A percentile compares a stretch with the other conserved stretches of the same genome.
Conservation (phyloP, 768 basidiomycete genomes). For the Clavaria fumosa region DNA sequence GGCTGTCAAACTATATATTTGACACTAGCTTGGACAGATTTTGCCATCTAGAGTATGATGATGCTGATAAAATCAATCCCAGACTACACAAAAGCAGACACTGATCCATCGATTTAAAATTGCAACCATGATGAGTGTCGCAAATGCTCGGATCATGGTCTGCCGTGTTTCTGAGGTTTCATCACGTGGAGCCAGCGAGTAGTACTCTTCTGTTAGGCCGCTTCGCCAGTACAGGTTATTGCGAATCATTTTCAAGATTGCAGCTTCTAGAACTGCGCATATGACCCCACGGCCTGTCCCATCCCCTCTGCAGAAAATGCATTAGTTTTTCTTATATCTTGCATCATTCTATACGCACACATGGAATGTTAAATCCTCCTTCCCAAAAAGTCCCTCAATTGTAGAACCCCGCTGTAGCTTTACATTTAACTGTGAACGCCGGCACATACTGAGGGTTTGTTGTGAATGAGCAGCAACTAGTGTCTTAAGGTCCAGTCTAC, state of each 20-base stretch:
- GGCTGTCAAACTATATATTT: too few species aligned
- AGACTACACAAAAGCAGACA: too few species aligned
- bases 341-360: neutral
- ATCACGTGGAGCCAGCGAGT: neutral
- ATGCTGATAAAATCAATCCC: too few species aligned
- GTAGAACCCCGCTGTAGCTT: neutral
- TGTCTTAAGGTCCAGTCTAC: too few species aligned
- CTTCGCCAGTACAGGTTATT: neutral
- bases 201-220: neutral
- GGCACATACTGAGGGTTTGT: neutral
- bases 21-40: too few species aligned
- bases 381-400: conserved; percentile 1
- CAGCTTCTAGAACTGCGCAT: neutral
- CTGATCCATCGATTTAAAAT: too few species aligned
- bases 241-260: neutral
- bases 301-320: neutral
- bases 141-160: neutral
- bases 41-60: too few species aligned
- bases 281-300: conserved; percentile 1
- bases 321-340: neutral
- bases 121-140: neutral
- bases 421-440: neutral
- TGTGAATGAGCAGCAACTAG: neutral
- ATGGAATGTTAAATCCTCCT: neutral
- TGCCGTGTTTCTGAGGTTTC: neutral